A percentile compares a stretch with the other conserved stretches of the same genome.
Conservation (phyloP, 805 yeast species). For the Schwanniomyces occidentalis region DNA sequence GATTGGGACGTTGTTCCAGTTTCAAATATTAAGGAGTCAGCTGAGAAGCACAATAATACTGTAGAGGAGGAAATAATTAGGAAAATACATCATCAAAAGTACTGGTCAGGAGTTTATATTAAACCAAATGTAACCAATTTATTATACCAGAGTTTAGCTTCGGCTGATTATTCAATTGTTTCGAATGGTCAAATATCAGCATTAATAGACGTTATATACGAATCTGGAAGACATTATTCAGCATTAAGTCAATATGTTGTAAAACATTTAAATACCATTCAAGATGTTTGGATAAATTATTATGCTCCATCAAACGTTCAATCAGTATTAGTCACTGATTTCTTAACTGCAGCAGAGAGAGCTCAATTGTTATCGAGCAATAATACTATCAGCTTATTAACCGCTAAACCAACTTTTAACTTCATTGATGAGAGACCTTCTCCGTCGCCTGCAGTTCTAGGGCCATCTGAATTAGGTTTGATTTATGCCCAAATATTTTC, state of each 20-base stretch:
- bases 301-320: no score
- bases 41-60: constrained; percentile 18
- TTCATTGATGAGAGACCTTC: no score
- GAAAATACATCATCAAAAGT: constrained; percentile 26
- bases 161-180: constrained; percentile 13
- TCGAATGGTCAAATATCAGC: constrained; percentile 8
- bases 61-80: constrained; percentile 17
- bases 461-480: constrained; percentile 34
- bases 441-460: constrained; percentile 22
- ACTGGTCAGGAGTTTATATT: constrained; percentile 32
- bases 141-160: constrained; percentile 17
- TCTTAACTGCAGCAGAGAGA: no score
- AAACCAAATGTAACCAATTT: constrained; percentile 25
- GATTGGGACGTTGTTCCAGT: constrained; percentile 17
- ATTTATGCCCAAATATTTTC: constrained; percentile 33
- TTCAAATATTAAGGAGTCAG: constrained; percentile 13
- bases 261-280: no score
- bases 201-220: constrained; percentile 22
- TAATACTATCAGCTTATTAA: no score
- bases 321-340: no score
- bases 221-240: constrained; percentile 30
- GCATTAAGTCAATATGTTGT: no score
- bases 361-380: no score
- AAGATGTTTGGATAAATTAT: no score
- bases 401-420: no score